Base-by-base conservation (phyloP, 2,329 filamentous ascomycete species). In the Zalaria obscura region DNA sequence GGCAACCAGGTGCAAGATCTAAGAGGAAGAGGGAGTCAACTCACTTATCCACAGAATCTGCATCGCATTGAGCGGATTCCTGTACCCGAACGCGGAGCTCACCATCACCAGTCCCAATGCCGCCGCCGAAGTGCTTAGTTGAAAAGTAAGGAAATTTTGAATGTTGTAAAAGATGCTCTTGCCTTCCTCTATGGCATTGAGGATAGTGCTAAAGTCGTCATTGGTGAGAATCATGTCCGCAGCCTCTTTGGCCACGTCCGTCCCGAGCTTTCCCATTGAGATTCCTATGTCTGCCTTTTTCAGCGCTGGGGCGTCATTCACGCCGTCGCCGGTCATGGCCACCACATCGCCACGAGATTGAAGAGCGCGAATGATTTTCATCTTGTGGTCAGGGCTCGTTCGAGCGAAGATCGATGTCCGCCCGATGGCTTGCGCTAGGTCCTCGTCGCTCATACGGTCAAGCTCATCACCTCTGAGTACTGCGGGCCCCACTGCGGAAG, bases 141-240 rank as follows among this genome's bases (percentile, higher is more conserved):
- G 93, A 64, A 98, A 98, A 0, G 91, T 96, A 48, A 98, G 73
- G 65, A 98, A 98, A 62, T 98, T 98, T 58, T 98, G 91, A 50
- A 98, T 96, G 61, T 98, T 98, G 73, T 91, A 94, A 65, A 98
- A 98, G 52, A 98, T 98, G 42, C 88, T 91, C 63, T 98, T 98
- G 63, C 91, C 93, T 66, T 98, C 91, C 61, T 98, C 91, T 47
- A 98, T 98, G 27, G 91, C 91, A 45, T 80, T 83, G 7, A 98
- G 72, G 48, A 98, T 98, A 4, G 85, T 91, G 0, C 82, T 84
- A 59, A 93, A 91, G 61, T 91, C 83, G 59, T 93, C 85, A 51
- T 91, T 83, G 0, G 84, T 91, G 40, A 93, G 66, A 48, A 93
- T 89, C 85, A 93, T 93, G 55, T 91, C 85, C n/a, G 85, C 80